Evolutionary conservation across 768 basidiomycete species (phyloP).

Genomic region (Leucocoprinus sp.): DNA sequence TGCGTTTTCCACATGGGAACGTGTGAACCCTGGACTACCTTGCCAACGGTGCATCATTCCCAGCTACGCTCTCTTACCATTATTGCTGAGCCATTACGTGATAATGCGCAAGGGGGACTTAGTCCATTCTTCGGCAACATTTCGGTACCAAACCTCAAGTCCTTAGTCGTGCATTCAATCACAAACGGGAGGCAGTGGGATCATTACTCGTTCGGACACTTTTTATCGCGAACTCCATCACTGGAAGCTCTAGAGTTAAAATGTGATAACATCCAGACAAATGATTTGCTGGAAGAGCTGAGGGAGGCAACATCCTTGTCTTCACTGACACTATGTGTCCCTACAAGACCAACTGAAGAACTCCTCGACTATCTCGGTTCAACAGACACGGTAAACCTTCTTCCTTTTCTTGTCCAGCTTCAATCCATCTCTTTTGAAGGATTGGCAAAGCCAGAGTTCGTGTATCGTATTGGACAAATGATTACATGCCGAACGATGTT

Average conservation of each 20-base stretch:
- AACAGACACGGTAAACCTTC: conserved; percentile 7
- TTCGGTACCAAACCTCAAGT: conserved; percentile 4
- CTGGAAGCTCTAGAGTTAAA: conserved; percentile 8
- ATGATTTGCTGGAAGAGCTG: conserved; percentile 7
- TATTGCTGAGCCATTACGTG: conserved; percentile 7
- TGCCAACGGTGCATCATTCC: conserved; percentile 4
- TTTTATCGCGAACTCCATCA: conserved; percentile 9
- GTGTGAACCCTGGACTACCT: conserved; percentile 9
- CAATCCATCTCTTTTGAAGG: conserved; percentile 8
- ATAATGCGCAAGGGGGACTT: conserved; percentile 6
- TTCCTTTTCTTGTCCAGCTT: conserved; percentile 7
- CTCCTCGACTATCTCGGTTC: conserved; percentile 10
- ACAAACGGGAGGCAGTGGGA: conserved; percentile 10
- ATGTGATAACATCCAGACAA: conserved; percentile 10
- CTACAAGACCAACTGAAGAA: conserved; percentile 6
- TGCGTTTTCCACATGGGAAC: conserved; percentile 11
- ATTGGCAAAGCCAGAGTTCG: conserved; percentile 8
- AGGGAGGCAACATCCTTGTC: conserved; percentile 5
- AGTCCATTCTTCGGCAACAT: conserved; percentile 6
- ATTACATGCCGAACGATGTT: conserved; percentile 8
- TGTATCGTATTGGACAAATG: conserved; percentile 9
- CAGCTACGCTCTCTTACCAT: conserved; percentile 4
- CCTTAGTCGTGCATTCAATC: conserved; percentile 5
- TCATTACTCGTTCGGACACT: conserved; percentile 10
- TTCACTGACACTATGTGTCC: conserved; percentile 5